Evolutionary conservation across 768 basidiomycete genomes (phyloP), one percentile per base, ranked within the genome.

Genomic region (Flagelloscypha sp.): DNA sequence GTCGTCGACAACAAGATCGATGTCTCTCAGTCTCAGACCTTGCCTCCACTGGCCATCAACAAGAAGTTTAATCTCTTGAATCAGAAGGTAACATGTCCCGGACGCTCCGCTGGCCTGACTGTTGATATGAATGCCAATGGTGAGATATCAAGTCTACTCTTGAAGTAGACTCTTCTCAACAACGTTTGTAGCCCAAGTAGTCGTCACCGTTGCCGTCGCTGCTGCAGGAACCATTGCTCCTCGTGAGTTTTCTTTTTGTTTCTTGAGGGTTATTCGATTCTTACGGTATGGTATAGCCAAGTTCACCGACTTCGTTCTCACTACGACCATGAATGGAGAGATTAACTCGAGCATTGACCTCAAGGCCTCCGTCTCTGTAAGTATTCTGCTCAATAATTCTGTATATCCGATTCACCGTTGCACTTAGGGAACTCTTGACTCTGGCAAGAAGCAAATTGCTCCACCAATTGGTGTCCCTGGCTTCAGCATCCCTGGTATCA

Each of bases 401-500:
- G n/a, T n/a, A n/a, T n/a, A n/a, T n/a, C n/a, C n/a, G n/a, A n/a
- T n/a, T n/a, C n/a, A n/a, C n/a, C n/a, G n/a, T n/a, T n/a, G n/a
- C 16, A 5, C 17, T 11, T 30, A 65, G 58, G 63, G 66, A 1
- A 50, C 53, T 0, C 40, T 72, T 12, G 64, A 68, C 41, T 61
- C 68, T 0, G 70, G 66, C 4, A 60, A 58, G 27, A 52, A n/a
- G 68, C 34, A 46, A 48, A 12, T 46, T 75, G 7, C 56, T 68
- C 25, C 48, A 61, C n/a, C n/a, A 32, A 41, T 63, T 22, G 65
- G 65, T 1, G 54, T 75, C 36, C 68, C 68, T 2, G 71, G 68
- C 6, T 55, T 74, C 12, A 61, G 67, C 44, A 62, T 74, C 49
- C 68, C 70, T 27, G 69, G 64, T 3, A 58, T 75, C 32, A 44